Evolutionary conservation across 345 rosid genomes (phyloP).

Genomic region (Acer negundo): DNA sequence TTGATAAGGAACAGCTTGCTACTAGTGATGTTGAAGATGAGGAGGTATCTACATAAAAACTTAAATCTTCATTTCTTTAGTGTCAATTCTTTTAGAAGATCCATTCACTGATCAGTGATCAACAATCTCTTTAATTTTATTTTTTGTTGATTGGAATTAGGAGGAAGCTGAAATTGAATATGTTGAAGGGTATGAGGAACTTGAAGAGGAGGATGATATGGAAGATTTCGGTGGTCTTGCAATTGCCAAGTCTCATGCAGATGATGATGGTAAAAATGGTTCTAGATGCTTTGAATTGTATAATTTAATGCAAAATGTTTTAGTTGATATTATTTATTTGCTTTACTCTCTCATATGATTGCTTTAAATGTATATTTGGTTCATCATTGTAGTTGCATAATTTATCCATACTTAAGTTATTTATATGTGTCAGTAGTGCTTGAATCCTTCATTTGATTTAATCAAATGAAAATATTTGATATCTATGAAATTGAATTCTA

Average conservation of each 20-base stretch:
- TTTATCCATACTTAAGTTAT: not conserved
- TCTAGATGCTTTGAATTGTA: not conserved
- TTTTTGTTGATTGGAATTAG: conserved; percentile 23
- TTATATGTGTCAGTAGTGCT: not conserved
- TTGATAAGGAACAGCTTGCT: conserved; percentile 46
- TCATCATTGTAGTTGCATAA: not conserved
- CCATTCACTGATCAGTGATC: not conserved
- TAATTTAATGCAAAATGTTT: not conserved
- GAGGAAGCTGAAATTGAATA: conserved; percentile 76
- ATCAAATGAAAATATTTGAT: not conserved
- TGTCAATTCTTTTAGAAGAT: not conserved
- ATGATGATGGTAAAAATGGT: conserved; percentile 39
- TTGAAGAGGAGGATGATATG: conserved; percentile 87
- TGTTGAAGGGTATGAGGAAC: conserved; percentile 77
- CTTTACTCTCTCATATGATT: not conserved
- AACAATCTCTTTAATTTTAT: not conserved
- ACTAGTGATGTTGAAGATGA: conserved; percentile 45
- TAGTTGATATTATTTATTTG: not conserved
- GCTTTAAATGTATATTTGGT: not conserved
- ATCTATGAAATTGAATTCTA: not conserved
- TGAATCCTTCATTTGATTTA: not conserved
- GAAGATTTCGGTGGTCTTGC: conserved; percentile 70
- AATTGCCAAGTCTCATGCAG: conserved; percentile 30
- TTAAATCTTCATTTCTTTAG: not conserved
- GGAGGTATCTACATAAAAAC: conserved; percentile 40